Evolutionary conservation across 179 eudicot species (phyloP).

Genomic region (Nepenthes alata): DNA sequence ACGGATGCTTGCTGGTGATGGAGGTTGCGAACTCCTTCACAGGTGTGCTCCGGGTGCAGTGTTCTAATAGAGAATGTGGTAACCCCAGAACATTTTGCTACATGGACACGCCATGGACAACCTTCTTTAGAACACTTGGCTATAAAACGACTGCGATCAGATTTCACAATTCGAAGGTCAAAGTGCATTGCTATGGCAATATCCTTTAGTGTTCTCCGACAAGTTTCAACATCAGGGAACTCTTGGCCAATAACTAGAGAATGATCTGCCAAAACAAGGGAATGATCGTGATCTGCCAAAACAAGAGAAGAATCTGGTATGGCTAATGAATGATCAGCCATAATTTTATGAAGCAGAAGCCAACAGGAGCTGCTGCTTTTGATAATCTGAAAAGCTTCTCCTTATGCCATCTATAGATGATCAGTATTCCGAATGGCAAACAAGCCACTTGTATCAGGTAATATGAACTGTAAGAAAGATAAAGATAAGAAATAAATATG

Average conservation of each 20-base stretch:
- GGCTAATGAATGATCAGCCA: constrained; percentile 21
- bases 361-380: constrained; percentile 2
- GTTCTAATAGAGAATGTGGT: constrained; percentile 79
- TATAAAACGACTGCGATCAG: constrained; percentile 85
- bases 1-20: constrained; percentile 98
- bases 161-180: constrained; percentile 82
- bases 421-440: background rate
- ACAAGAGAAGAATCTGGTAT: constrained; percentile 16
- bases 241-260: constrained; percentile 60
- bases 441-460: background rate
- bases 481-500: background rate
- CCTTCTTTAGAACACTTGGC: constrained; percentile 84
- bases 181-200: constrained; percentile 81
- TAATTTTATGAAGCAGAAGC: constrained; percentile 5
- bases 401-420: constrained; percentile 10
- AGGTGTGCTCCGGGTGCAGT: constrained; percentile 57
- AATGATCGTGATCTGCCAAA: constrained; percentile 19
- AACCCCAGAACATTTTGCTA: constrained; percentile 77
- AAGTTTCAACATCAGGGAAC: constrained; percentile 74
- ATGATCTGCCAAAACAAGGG: constrained; percentile 17
- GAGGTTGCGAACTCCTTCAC: constrained; percentile 79
- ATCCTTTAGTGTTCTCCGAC: constrained; percentile 73
- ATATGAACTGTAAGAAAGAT: background rate
- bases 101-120: constrained; percentile 96
- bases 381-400: constrained; percentile 7